These are phyloP conservation scores for Arabidopsis suecica DNA, from an alignment of 345 rosid species.

Conservation along the genomic window DNA sequence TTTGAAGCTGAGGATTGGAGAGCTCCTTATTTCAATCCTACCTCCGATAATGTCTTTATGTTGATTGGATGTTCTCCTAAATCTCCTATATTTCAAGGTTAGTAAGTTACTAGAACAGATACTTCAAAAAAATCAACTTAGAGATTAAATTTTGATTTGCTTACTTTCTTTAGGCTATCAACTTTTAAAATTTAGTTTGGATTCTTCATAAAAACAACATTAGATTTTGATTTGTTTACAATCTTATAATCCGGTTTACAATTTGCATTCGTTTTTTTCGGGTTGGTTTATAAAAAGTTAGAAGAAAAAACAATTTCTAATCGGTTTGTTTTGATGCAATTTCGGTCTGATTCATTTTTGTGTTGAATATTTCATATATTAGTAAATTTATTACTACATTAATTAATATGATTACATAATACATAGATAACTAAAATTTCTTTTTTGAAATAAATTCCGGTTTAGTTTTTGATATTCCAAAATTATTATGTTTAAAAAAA, in stretches of 20 bases:
- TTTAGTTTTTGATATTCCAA: neutral
- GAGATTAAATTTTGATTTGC: neutral
- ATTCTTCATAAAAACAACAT: neutral
- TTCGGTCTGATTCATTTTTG: neutral
- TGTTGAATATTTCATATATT: neutral
- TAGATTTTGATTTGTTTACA: neutral
- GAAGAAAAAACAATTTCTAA: neutral
- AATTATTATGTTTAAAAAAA: no score
- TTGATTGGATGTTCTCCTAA: conserved; percentile 77
- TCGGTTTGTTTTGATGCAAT: neutral
- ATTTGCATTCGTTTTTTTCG: neutral
- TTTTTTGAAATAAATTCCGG: neutral
- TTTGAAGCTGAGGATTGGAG: conserved; percentile 84
- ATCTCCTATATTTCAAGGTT: conserved; percentile 78
- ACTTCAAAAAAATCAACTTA: neutral
- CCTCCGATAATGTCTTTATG: conserved; percentile 82
- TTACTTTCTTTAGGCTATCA: neutral
- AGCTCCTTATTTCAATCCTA: conserved; percentile 68
- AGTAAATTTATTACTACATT: neutral
- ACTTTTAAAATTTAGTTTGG: neutral
- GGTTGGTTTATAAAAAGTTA: neutral
- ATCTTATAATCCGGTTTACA: neutral
- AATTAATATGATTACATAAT: neutral
- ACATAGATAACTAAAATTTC: neutral
- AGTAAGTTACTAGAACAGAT: neutral